Conservation (phyloP, 768 basidiomycete genomes). For the Lactarius quietus region DNA sequence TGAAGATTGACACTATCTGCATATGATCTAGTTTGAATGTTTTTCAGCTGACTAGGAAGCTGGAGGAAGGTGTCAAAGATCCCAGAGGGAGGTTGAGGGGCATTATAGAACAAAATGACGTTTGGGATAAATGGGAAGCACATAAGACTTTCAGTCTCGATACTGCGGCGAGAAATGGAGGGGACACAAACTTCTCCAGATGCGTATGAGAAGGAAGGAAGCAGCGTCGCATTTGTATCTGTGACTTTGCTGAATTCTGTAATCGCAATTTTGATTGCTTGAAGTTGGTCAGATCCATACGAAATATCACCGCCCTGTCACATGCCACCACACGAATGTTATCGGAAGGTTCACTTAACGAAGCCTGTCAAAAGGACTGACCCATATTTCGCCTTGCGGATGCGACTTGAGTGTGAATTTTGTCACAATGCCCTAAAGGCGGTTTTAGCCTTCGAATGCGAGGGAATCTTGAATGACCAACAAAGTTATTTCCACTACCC, state of each 20-base stretch:
- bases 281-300: neutral
- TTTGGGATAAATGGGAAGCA: neutral
- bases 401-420: constrained; percentile 19
- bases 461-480: too few species aligned
- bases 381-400: constrained; percentile 21
- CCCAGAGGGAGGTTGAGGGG: constrained; percentile 41
- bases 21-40: neutral
- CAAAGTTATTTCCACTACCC: constrained; percentile 1
- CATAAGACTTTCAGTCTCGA: constrained; percentile 38
- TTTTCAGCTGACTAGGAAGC: constrained; percentile 33
- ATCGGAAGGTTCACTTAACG: neutral
- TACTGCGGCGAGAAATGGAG: neutral
- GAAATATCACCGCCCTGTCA: neutral
- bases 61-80: constrained; percentile 47
- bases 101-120: constrained; percentile 48
- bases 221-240: neutral
- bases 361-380: neutral
- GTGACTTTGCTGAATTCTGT: neutral
- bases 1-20: neutral
- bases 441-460: neutral
- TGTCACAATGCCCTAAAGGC: constrained; percentile 17
- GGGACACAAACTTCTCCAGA: constrained; percentile 37
- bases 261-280: constrained; percentile 15
- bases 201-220: neutral
- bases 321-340: neutral